Conservation (phyloP, 768 basidiomycete genomes). For the Mycena floridula region DNA sequence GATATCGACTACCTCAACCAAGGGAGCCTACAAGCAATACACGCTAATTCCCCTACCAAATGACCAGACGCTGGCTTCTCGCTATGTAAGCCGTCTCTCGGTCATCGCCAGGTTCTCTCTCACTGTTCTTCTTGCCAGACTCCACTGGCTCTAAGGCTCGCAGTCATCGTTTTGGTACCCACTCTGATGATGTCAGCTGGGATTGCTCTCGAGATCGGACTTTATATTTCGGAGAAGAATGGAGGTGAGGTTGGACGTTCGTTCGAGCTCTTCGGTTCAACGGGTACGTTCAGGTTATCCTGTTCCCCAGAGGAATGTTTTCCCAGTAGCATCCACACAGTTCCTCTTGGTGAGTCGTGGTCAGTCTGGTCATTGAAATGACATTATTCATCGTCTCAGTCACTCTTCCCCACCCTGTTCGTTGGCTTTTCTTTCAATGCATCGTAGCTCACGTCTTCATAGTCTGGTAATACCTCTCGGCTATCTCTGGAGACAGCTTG, state of each 20-base stretch:
- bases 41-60: no score
- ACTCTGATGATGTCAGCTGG: slow-evolving; percentile 40
- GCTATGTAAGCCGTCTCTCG: no score
- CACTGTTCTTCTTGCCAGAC: no score
- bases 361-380: background rate
- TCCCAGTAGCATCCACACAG: slow-evolving; percentile 40
- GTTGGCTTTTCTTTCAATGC: slow-evolving; percentile 5
- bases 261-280: no score
- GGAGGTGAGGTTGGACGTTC: slow-evolving; percentile 38
- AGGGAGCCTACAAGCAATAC: no score
- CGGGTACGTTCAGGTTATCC: slow-evolving; percentile 41
- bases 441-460: background rate
- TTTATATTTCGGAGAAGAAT: slow-evolving; percentile 31
- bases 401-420: slow-evolving; percentile 52
- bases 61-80: no score
- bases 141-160: slow-evolving; percentile 15
- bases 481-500: slow-evolving; percentile 42
- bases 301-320: slow-evolving; percentile 43
- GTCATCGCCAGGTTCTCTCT: no score
- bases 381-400: slow-evolving; percentile 34
- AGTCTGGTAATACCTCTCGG: slow-evolving; percentile 47
- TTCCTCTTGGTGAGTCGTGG: slow-evolving; percentile 38
- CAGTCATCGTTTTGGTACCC: slow-evolving; percentile 32
- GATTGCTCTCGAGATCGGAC: slow-evolving; percentile 39
- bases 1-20: no score